Conservation (phyloP, 768 basidiomycete species). For the Multifurca ochricompacta region DNA sequence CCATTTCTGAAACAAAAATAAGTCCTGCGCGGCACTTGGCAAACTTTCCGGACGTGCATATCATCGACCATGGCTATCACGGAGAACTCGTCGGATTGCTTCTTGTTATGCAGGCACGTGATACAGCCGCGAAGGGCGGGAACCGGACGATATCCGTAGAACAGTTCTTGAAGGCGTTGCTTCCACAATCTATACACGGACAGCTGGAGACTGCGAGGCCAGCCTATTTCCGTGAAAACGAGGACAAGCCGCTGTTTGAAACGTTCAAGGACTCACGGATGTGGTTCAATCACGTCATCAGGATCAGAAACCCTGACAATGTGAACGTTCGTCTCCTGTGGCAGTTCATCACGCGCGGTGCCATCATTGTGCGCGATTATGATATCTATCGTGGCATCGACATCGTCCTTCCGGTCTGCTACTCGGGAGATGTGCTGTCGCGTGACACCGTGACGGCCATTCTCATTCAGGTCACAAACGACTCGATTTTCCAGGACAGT, state of each 20-base stretch:
- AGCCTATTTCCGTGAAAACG: not conserved
- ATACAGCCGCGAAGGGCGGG: not conserved
- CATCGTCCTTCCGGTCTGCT: not conserved
- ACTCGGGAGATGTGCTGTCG: not conserved
- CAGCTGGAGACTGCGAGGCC: not conserved
- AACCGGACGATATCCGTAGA: not conserved
- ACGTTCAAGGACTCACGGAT: not conserved
- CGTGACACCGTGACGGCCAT: not conserved
- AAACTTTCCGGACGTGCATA: not conserved
- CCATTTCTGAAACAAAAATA: not conserved
- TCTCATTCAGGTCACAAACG: slow-evolving; percentile 2
- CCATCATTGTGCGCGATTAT: not conserved
- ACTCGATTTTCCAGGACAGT: not conserved
- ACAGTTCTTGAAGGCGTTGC: not conserved
- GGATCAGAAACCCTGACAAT: not conserved
- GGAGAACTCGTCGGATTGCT: not conserved
- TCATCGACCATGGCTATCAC: not conserved
- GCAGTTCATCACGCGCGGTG: not conserved
- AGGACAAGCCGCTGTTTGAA: not conserved
- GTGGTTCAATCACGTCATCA: not conserved
- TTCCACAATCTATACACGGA: not conserved
- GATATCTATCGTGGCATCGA: not conserved
- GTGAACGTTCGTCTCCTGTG: not conserved
- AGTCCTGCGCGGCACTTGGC: not conserved
- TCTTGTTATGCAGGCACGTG: not conserved